Conservation (phyloP, 2,329 filamentous ascomycete genomes). For the Colletotrichum liriopes region DNA sequence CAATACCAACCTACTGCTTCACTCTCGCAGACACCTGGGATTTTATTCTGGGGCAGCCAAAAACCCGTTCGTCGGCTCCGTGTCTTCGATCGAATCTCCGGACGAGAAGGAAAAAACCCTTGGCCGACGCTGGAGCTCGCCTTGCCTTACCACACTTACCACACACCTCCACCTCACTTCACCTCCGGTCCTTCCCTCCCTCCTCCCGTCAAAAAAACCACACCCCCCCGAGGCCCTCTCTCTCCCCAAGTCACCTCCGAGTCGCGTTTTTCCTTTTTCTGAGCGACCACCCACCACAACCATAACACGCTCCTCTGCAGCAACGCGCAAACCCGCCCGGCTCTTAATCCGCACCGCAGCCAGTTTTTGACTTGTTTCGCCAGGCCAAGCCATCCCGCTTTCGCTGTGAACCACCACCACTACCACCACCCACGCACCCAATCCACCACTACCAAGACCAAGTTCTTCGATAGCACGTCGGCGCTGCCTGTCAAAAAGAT, state of each 20-base stretch:
- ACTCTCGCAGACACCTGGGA: not conserved
- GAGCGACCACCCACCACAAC: conserved; percentile 10
- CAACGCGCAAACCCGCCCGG: conserved; percentile 35
- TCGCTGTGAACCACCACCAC: not conserved
- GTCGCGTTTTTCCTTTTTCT: conserved; percentile 41
- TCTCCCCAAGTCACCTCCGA: conserved; percentile 30
- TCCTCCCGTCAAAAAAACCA: conserved; percentile 10
- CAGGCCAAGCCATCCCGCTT: conserved; percentile 28
- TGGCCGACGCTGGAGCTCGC: conserved; percentile 10
- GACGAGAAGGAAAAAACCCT: not conserved
- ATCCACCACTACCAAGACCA: conserved; percentile 22
- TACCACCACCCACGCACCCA: conserved; percentile 13
- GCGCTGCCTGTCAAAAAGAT: conserved; percentile 39
- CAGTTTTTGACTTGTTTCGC: conserved; percentile 28
- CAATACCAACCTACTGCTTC: not conserved
- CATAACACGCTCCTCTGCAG: conserved; percentile 28
- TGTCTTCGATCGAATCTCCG: conserved; percentile 16
- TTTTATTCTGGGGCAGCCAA: conserved; percentile 40
- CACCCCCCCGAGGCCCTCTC: not conserved
- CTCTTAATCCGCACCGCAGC: conserved; percentile 33
- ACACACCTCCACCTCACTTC: conserved; percentile 19
- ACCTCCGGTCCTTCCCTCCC: not conserved
- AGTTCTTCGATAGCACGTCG: conserved; percentile 14
- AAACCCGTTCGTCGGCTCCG: conserved; percentile 41
- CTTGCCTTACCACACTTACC: conserved; percentile 16